A percentile compares a stretch with the other conserved stretches of the same genome.
phyloP scores from a whole-genome alignment of 768 basidiomycete genomes.

The Macrolepiota dolichaula region DNA sequence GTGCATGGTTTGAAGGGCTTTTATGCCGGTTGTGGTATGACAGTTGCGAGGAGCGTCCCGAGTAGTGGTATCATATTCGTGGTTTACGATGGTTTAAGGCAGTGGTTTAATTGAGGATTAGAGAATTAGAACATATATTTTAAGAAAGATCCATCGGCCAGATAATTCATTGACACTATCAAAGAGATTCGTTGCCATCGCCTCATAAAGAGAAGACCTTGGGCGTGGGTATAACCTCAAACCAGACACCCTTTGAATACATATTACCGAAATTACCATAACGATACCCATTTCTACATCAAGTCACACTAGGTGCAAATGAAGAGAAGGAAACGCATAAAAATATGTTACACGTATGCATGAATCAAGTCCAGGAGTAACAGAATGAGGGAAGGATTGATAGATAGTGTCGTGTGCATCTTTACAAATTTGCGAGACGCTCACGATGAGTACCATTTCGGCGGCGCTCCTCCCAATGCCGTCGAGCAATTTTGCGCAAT shows the following conservation, averaged over 20 bases:
- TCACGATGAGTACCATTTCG: conserved; percentile 27
- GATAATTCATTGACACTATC: conserved; percentile 4
- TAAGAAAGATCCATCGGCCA: conserved; percentile 12
- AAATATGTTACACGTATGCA: conserved; percentile 9
- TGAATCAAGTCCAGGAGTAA: not conserved
- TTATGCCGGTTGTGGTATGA: conserved; percentile 89
- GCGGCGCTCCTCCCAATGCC: conserved; percentile 38
- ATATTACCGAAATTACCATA: conserved; percentile 6
- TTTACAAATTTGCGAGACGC: conserved; percentile 34
- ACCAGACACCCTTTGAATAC: not conserved
- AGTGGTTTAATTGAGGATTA: conserved; percentile 26
- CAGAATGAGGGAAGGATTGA: not conserved
- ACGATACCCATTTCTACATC: not conserved
- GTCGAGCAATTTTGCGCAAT: conserved; percentile 42
- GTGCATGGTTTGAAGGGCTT: conserved; percentile 73
- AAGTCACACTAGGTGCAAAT: conserved; percentile 1
- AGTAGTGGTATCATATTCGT: conserved; percentile 89
- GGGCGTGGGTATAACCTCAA: not conserved
- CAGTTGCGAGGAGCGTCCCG: conserved; percentile 76
- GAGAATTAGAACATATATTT: too few relatives aligned
- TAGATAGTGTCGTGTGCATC: not conserved
- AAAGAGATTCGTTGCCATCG: not conserved
- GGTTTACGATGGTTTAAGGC: conserved; percentile 74
- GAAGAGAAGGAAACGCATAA: not conserved
- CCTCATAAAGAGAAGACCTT: not conserved